Percentiles rank a stretch among this genome's conserved stretches.
Conservation (phyloP, 2,329 filamentous ascomycete species). For the Colletotrichum navitas region DNA sequence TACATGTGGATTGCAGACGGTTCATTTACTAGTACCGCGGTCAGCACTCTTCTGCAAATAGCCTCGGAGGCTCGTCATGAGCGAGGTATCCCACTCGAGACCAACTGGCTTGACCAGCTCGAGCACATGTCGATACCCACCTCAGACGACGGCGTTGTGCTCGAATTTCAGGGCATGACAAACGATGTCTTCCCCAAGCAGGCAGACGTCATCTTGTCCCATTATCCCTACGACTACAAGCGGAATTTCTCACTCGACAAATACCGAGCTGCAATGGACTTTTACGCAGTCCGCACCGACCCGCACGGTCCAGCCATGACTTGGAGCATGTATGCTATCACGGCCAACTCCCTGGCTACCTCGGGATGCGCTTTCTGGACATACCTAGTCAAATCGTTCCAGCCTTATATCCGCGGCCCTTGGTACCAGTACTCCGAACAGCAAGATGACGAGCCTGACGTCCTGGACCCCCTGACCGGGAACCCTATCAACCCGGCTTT, state of each 20-base stretch:
- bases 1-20: constrained; percentile 33
- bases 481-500: constrained; percentile 74
- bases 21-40: constrained; percentile 15
- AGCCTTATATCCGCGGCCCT: constrained; percentile 73
- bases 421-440: constrained; percentile 81
- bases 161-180: constrained; percentile 77
- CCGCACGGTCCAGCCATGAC: constrained; percentile 80
- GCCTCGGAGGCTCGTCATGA: constrained; percentile 6
- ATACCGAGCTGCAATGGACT: constrained; percentile 49
- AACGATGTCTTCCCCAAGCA: constrained; percentile 76
- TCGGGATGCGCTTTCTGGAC: constrained; percentile 78
- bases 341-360: constrained; percentile 73
- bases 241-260: constrained; percentile 45
- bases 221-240: constrained; percentile 73
- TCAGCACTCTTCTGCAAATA: constrained; percentile 3
- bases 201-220: constrained; percentile 75
- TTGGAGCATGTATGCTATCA: constrained; percentile 76
- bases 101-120: constrained; percentile 25
- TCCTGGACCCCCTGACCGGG: constrained; percentile 59
- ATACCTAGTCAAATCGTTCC: constrained; percentile 72
- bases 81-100: constrained; percentile 14
- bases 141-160: constrained; percentile 60
- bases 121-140: constrained; percentile 41
- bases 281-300: constrained; percentile 50
- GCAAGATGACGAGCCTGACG: constrained; percentile 68